A percentile compares a stretch with the other conserved stretches of the same genome.
These are phyloP conservation scores for Eragrostis curvula DNA, from an alignment of 176 grass and related monocot genomes.

Conservation along the genomic window DNA sequence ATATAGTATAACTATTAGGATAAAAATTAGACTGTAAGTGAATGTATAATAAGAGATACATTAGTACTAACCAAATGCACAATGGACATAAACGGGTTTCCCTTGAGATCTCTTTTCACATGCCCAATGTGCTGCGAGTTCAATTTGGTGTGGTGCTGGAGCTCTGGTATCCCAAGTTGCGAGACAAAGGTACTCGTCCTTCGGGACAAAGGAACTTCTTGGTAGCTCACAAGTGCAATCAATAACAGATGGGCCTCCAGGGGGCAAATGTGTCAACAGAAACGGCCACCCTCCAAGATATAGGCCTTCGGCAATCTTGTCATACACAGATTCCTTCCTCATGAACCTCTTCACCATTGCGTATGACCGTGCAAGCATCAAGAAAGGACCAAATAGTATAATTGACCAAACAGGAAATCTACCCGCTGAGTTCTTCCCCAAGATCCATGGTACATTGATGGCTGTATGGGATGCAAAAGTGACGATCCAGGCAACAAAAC, in stretches of 20 bases:
- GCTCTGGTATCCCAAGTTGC: conserved; percentile 80
- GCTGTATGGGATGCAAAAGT: conserved; percentile 69
- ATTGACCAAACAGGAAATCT: conserved; percentile 76
- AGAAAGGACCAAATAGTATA: conserved; percentile 75
- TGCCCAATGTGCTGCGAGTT: conserved; percentile 71
- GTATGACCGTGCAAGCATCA: conserved; percentile 59
- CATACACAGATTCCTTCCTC: conserved; percentile 68
- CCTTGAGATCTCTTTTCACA: conserved; percentile 67
- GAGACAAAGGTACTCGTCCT: conserved; percentile 76
- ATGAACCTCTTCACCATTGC: conserved; percentile 73
- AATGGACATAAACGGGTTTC: conserved; percentile 82
- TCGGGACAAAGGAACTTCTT: conserved; percentile 54
- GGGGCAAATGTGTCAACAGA: conserved; percentile 66
- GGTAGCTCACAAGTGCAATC: conserved; percentile 93
- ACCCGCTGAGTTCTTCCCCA: conserved; percentile 75
- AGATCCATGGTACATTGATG: conserved; percentile 74
- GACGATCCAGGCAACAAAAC: conserved; percentile 55
- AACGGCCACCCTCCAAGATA: conserved; percentile 72
- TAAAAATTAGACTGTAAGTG: background rate
- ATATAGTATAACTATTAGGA: background rate
- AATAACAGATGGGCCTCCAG: conserved; percentile 67
- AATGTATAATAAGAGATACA: background rate
- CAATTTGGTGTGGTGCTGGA: conserved; percentile 67
- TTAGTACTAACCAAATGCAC: conserved; percentile 77
- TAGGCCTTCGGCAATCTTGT: conserved; percentile 63